Evolutionary conservation across 257 asterid genomes (phyloP).

Genomic region (Linderniella brevidens): DNA sequence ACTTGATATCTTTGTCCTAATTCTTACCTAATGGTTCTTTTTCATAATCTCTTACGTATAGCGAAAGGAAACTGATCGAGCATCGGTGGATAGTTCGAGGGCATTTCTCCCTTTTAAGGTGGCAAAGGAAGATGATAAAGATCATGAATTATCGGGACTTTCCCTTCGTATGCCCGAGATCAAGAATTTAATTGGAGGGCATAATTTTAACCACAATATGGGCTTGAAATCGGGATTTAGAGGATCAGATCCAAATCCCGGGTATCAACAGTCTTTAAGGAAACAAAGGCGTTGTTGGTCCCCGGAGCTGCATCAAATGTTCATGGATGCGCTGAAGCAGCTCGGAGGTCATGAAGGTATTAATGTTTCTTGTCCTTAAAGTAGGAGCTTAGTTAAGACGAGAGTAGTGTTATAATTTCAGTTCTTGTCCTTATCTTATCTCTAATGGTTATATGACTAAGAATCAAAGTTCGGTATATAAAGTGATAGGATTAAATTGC

Average conservation of each 20-base stretch:
- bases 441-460: neutral
- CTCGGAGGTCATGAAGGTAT: conserved; percentile 62
- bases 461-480: no score
- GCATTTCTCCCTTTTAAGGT: conserved; percentile 28
- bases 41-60: conserved; percentile 4
- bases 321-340: conserved; percentile 55
- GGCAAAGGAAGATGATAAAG: conserved; percentile 20
- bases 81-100: conserved; percentile 6
- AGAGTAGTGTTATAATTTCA: neutral
- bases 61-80: conserved; percentile 19
- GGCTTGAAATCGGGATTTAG: conserved; percentile 24
- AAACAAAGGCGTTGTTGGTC: conserved; percentile 97
- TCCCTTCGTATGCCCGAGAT: conserved; percentile 49
- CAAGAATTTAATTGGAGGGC: conserved; percentile 32
- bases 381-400: neutral
- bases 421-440: neutral
- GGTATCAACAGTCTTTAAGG: conserved; percentile 25
- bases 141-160: conserved; percentile 38
- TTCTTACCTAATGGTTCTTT: no score
- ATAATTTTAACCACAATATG: conserved; percentile 16
- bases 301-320: conserved; percentile 66
- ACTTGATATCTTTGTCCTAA: conserved; percentile 7
- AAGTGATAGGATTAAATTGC: no score
- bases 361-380: neutral
- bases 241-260: conserved; percentile 38